A percentile compares a stretch with the other conserved stretches of the same genome.
Conservation (phyloP, 805 yeast species). For the Candida gorgasii region DNA sequence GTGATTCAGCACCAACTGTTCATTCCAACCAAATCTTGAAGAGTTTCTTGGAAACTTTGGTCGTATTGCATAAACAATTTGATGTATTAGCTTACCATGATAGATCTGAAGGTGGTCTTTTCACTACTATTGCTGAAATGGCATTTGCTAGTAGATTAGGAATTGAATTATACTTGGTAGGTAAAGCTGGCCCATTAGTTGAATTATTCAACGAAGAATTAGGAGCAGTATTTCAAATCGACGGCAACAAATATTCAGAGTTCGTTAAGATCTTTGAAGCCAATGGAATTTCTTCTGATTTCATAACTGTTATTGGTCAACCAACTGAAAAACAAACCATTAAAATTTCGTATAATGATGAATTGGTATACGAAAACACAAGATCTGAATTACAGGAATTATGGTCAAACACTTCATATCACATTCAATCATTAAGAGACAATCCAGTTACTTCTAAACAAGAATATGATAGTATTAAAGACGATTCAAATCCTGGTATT, state of each 20-base stretch:
- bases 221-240: slow-evolving; percentile 93
- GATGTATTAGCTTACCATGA: slow-evolving; percentile 90
- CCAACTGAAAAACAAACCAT: slow-evolving; percentile 59
- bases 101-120: slow-evolving; percentile 93
- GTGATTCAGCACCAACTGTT: slow-evolving; percentile 80
- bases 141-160: slow-evolving; percentile 96
- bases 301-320: slow-evolving; percentile 65
- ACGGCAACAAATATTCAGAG: slow-evolving; percentile 48
- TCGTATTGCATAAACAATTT: slow-evolving; percentile 65
- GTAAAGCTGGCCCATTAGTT: slow-evolving; percentile 42
- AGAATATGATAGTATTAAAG: slow-evolving; percentile 73
- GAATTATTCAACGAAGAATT: slow-evolving; percentile 87
- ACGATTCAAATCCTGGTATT: slow-evolving; percentile 88
- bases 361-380: slow-evolving; percentile 48
- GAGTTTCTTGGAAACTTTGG: slow-evolving; percentile 66
- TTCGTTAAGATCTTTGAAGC: slow-evolving; percentile 58
- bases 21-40: slow-evolving; percentile 65
- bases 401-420: slow-evolving; percentile 88
- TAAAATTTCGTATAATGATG: slow-evolving; percentile 47
- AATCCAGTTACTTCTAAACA: slow-evolving; percentile 89
- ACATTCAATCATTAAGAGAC: slow-evolving; percentile 89
- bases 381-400: slow-evolving; percentile 75
- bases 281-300: slow-evolving; percentile 56
- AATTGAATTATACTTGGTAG: slow-evolving; percentile 52
- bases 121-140: slow-evolving; percentile 87